These are phyloP conservation scores for Tillandsia leiboldiana DNA, from an alignment of 176 grass and related monocot genomes.

Conservation along the genomic window DNA sequence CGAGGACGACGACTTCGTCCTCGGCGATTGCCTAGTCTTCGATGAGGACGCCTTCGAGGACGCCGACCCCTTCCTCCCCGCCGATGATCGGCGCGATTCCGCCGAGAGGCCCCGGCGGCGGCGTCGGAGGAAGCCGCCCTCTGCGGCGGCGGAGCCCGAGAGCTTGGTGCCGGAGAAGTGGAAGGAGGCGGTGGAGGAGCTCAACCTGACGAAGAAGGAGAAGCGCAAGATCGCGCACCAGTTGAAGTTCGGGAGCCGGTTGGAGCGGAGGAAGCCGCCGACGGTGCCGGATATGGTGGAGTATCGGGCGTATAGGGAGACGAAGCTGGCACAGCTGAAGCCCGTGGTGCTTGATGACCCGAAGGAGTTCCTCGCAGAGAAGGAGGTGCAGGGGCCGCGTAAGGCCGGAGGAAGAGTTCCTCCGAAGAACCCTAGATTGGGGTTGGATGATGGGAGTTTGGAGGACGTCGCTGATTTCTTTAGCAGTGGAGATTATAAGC, in stretches of 20 bases:
- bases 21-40: slow-evolving; percentile 93
- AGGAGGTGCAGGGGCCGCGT: slow-evolving; percentile 13
- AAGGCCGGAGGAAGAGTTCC: slow-evolving; percentile 41
- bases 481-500: slow-evolving; percentile 32
- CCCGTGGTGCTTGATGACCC: slow-evolving; percentile 33
- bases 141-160: slow-evolving; percentile 10
- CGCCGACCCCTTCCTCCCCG: slow-evolving; percentile 17
- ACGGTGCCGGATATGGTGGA: slow-evolving; percentile 41
- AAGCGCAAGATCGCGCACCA: slow-evolving; percentile 74
- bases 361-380: slow-evolving; percentile 14
- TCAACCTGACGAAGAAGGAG: slow-evolving; percentile 95
- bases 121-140: slow-evolving; percentile 11
- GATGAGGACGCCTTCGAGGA: slow-evolving; percentile 87
- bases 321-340: slow-evolving; percentile 34
- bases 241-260: slow-evolving; percentile 55
- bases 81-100: neutral
- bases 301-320: slow-evolving; percentile 47
- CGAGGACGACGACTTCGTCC: slow-evolving; percentile 46
- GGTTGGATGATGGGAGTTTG: slow-evolving; percentile 23
- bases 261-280: slow-evolving; percentile 53
- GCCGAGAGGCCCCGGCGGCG: neutral
- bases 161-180: slow-evolving; percentile 70
- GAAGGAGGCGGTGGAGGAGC: slow-evolving; percentile 64
- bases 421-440: slow-evolving; percentile 77
- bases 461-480: slow-evolving; percentile 67